phyloP scores from a whole-genome alignment of 257 asterid genomes.

The Coffea canephora region DNA sequence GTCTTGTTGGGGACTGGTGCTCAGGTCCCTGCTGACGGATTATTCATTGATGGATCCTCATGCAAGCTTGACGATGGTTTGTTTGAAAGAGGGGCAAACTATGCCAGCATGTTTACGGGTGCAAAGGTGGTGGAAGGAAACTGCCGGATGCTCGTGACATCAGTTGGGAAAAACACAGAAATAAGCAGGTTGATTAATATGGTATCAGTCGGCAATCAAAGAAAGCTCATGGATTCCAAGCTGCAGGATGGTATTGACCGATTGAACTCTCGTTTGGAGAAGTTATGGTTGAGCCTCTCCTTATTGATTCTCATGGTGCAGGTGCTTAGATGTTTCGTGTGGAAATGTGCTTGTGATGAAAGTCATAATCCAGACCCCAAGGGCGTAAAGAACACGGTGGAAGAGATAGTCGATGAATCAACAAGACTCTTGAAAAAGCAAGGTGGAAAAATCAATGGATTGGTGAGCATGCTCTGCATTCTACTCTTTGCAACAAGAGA shows the following conservation, averaged over 20 bases:
- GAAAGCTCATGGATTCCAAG: slow-evolving; percentile 11
- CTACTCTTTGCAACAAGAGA: slow-evolving; percentile 40
- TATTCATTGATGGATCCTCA: slow-evolving; percentile 19
- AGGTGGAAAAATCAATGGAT: slow-evolving; percentile 20
- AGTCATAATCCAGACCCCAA: slow-evolving; percentile 25
- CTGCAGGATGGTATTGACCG: slow-evolving; percentile 21
- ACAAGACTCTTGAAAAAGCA: slow-evolving; percentile 28
- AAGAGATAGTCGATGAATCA: slow-evolving; percentile 39
- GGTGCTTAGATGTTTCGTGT: slow-evolving; percentile 33
- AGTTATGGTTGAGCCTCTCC: slow-evolving; percentile 32
- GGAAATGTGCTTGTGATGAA: slow-evolving; percentile 14
- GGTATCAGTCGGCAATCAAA: not conserved
- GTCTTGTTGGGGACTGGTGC: slow-evolving; percentile 28
- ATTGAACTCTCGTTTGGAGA: slow-evolving; percentile 32
- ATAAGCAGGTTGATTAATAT: slow-evolving; percentile 23
- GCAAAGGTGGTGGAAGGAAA: slow-evolving; percentile 26
- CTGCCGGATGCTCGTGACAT: slow-evolving; percentile 35
- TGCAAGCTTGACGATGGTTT: slow-evolving; percentile 16
- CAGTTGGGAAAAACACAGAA: slow-evolving; percentile 43
- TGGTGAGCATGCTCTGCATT: slow-evolving; percentile 31
- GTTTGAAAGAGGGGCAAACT: not conserved
- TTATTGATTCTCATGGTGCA: slow-evolving; percentile 34
- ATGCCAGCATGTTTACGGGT: slow-evolving; percentile 22
- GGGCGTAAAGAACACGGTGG: slow-evolving; percentile 28
- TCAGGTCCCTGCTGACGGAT: slow-evolving; percentile 47